Evolutionary conservation across 306 rosid species (phyloP).

Genomic region (Vicia faba): DNA sequence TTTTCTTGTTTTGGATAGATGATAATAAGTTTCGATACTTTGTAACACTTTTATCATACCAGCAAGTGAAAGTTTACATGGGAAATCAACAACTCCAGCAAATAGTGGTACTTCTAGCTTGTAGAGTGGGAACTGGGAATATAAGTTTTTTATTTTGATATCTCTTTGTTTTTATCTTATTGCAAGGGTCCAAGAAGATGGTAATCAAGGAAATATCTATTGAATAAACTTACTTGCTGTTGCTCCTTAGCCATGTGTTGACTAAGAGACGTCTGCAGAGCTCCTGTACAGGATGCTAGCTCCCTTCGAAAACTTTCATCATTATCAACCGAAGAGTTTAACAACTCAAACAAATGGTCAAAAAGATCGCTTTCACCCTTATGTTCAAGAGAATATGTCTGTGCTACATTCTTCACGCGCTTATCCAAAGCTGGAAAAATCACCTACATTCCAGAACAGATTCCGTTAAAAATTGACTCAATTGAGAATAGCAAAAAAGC

Average conservation of each 20-base stretch:
- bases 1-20: conserved; percentile 15
- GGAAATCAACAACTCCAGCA: conserved; percentile 27
- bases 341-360: conserved; percentile 77
- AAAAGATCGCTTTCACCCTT: conserved; percentile 87
- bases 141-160: neutral
- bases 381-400: conserved; percentile 97
- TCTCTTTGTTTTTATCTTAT: conserved; percentile 5
- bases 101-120: conserved; percentile 21
- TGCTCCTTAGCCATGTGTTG: conserved; percentile 99
- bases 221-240: conserved; percentile 70
- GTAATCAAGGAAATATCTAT: conserved; percentile 27
- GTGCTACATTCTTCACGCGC: conserved; percentile 98
- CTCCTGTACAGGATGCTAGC: conserved; percentile 95
- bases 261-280: conserved; percentile 84
- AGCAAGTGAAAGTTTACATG: conserved; percentile 13
- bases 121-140: neutral
- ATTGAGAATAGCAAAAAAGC: conserved; percentile 31
- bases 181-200: conserved; percentile 11
- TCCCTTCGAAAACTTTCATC: conserved; percentile 86
- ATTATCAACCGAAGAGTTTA: conserved; percentile 58
- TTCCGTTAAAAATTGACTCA: conserved; percentile 30
- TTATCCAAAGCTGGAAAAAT: conserved; percentile 94
- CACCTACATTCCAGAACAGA: conserved; percentile 63
- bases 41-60: conserved; percentile 9
- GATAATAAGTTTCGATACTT: conserved; percentile 15